Base-by-base conservation (phyloP, 768 basidiomycete species). In the Pleurotus ostreatus region DNA sequence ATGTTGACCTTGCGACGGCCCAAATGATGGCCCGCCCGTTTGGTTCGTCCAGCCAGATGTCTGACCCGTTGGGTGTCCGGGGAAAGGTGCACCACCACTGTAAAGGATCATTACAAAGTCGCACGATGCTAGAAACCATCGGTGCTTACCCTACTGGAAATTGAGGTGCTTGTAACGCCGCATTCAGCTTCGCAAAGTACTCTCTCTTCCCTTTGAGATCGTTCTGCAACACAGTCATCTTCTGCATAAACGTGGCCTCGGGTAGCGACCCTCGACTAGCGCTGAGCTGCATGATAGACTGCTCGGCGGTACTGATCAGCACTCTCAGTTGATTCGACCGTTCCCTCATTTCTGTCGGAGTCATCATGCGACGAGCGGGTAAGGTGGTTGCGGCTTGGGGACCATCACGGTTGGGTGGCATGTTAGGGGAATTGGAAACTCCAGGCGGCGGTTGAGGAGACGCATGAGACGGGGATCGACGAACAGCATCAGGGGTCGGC, bases 401-500 rank as follows among this genome's bases (percentile, higher is more conserved):
- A 7, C 48, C 48, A 13, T 56, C 43, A 5, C 48, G 26, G 46
- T 59, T 59, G n/a, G 18, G 55, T 7, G 23, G 59, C 18, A 45
- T 45, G 25, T 34, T 34, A 25, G 43, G 39, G 46, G 60, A 54
- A 16, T 51, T 56, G 40, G 52, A 58, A 1, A 63, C 57, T 5
- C 60, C 40, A n/a, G 56, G 62, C 0, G 64, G 47, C 2, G 65
- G 65, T 58, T 66, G 70, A 44, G 55, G 63, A 43, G 63, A 66
- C 15, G 68, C 61, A 67, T 76, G 73, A n/a, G 75, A 72, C 15
- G 79, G 84, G 25, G 80, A 80, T 8, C 77, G 80, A 37, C 78
- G 76, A 63, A 83, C 72, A 23, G 71, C 74, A 23, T 80, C 78
- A 60, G 70, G 62, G 26, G 67, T 67, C 25, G 67, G 53, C 68